Evolutionary conservation across 306 rosid species (phyloP), one percentile per base, ranked within the genome.

Genomic region (Ziziphus jujuba): DNA sequence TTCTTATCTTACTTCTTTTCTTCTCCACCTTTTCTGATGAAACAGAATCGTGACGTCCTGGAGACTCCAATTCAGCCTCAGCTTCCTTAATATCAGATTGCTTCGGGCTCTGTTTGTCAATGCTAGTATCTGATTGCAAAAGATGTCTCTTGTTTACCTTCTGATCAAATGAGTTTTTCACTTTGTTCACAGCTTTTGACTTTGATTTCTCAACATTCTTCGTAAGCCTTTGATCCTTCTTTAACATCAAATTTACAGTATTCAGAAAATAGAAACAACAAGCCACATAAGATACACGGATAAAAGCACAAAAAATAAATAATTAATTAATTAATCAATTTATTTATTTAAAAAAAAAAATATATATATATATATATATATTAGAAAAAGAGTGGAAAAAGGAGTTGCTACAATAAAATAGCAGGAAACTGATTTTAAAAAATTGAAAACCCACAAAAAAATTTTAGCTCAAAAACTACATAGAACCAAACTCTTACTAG

Each of bases 151-250:
- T 73, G 36, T 79, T 25, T 23, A 51, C n/a, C 79, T 19, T 70
- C 59, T 53, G 55, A 65, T 31, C 71, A 50, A 23, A 45, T 9
- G 47, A 56, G 66, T 44, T 69, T 1, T 72, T 79, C 15, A 52
- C 47, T 62, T 69, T 74, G 63, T 23, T 54, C 47, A 54, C 47
- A 51, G 48, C 17, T 43, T 75, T 74, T 61, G 69, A 61, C 35
- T 77, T 76, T 13, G 55, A 74, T 74, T 47, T 7, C 54, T 57
- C n/a, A 20, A 51, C 44, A 59, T 15, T 58, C 61, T 40, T 81
- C 50, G 65, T 68, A 66, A 10, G 9, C 51, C 74, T 68, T 66
- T 31, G 74, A 64, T 80, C 60, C 75, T 81, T 79, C 89, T 88
- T 67, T 47, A 61, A 40, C 53, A 72, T 8, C 16, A 74, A 74